Evolutionary conservation across 257 asterid species (phyloP).

Genomic region (Agastache rugosa): DNA sequence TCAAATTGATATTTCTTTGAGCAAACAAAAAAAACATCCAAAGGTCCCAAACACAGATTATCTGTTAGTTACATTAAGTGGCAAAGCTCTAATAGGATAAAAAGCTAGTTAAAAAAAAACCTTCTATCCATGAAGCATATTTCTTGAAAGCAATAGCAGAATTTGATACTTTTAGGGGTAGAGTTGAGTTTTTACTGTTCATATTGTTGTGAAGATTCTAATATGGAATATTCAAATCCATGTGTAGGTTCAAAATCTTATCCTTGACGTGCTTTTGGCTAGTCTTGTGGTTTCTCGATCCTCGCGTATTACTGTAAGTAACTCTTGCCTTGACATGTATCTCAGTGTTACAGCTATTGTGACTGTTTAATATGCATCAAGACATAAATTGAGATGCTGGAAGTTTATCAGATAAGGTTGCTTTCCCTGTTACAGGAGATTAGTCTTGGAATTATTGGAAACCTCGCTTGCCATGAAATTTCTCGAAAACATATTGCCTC

Average conservation of each 20-base stretch:
- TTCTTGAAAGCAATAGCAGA: not conserved
- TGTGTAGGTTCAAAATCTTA: constrained; percentile 76
- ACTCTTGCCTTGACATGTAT: constrained; percentile 21
- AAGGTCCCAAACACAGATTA: not conserved
- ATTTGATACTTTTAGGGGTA: not conserved
- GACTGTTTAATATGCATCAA: constrained; percentile 6
- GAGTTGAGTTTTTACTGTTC: constrained; percentile 4
- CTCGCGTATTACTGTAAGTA: constrained; percentile 70
- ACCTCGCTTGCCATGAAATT: constrained; percentile 90
- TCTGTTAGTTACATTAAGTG: constrained; percentile 22
- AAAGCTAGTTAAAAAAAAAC: not conserved
- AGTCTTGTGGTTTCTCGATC: constrained; percentile 71
- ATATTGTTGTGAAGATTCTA: constrained; percentile 19
- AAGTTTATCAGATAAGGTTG: constrained; percentile 23
- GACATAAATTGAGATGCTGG: constrained; percentile 10
- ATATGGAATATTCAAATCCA: constrained; percentile 21
- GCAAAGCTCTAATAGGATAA: not conserved
- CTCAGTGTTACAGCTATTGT: constrained; percentile 17
- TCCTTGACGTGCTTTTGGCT: constrained; percentile 89
- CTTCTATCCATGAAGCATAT: not conserved
- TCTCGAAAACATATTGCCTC: constrained; percentile 58
- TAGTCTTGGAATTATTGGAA: constrained; percentile 89
- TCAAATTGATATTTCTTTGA: constrained; percentile 17
- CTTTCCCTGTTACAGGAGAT: constrained; percentile 73
- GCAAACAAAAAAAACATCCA: no score